Evolutionary conservation across 1,284 basidiomycete species (phyloP).

Genomic region (Cutaneotrichosporon sp.): DNA sequence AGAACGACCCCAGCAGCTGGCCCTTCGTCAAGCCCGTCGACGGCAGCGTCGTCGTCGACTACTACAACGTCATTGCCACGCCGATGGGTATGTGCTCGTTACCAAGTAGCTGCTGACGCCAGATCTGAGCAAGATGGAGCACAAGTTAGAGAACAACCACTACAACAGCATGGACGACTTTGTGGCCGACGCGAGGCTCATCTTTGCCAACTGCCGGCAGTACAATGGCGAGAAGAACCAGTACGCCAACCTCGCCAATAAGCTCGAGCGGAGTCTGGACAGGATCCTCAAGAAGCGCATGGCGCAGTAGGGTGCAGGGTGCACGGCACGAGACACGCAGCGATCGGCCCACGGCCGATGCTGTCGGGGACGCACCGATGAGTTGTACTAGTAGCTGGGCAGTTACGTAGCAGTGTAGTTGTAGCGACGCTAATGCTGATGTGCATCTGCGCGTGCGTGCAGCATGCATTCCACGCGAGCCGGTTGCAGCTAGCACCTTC

Average conservation of each 20-base stretch:
- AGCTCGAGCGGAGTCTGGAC: conserved; percentile 64
- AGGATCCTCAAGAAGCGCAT: conserved; percentile 53
- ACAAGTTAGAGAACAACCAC: conserved; percentile 76
- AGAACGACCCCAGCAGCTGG: conserved; percentile 81
- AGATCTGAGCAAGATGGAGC: conserved; percentile 92
- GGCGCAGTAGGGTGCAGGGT: conserved; percentile 15
- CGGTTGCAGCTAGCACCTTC: too few species aligned
- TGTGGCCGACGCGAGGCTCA: conserved; percentile 74
- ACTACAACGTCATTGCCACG: conserved; percentile 84
- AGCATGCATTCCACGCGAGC: too few species aligned
- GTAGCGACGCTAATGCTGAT: too few species aligned
- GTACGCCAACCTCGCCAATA: conserved; percentile 83
- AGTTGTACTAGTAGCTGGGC: too few species aligned
- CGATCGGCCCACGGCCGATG: too few species aligned
- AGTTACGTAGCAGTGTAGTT: too few species aligned
- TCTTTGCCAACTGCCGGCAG: conserved; percentile 87
- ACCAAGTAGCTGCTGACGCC: conserved; percentile 11
- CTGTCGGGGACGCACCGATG: too few species aligned
- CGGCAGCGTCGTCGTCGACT: conserved; percentile 80
- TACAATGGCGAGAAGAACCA: conserved; percentile 87
- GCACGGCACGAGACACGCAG: conserved; percentile 61
- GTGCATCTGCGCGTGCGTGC: too few species aligned
- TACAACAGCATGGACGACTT: conserved; percentile 79
- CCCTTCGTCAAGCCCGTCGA: conserved; percentile 67
- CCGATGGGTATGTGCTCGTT: conserved; percentile 80